Conservation (phyloP, 2,329 filamentous ascomycete genomes). For the Pseudocercospora fuligena region DNA sequence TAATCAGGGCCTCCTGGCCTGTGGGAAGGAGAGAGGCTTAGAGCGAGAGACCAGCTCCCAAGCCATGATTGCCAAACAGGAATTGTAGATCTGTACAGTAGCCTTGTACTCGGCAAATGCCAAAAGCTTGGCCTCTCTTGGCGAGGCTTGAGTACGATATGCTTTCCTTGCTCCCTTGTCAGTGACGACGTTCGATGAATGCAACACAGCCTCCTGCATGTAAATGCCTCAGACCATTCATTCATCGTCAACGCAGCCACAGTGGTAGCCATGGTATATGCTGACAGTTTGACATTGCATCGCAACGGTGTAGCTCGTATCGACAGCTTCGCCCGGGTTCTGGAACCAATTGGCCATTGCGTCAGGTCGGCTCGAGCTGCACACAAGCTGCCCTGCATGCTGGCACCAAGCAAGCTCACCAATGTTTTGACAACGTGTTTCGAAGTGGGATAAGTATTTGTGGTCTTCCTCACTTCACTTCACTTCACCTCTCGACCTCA, state of each 20-base stretch:
- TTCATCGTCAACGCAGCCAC: not conserved
- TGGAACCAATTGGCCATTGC: conserved; percentile 6
- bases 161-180: not conserved
- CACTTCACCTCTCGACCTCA: not conserved
- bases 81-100: not conserved
- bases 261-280: not conserved
- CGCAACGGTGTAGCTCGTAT: conserved; percentile 1
- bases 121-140: not conserved
- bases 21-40: too few relatives aligned
- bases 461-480: not conserved
- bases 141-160: not conserved
- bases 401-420: not conserved
- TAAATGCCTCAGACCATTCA: not conserved
- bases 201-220: not conserved
- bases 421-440: not conserved
- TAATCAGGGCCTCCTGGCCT: not conserved
- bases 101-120: not conserved
- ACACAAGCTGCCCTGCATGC: not conserved
- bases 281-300: not conserved
- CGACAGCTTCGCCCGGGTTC: conserved; percentile 1
- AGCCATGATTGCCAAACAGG: not conserved
- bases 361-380: conserved; percentile 1
- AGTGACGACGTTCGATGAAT: not conserved
- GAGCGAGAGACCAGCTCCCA: too few relatives aligned
- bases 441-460: not conserved